Conservation (phyloP, 345 rosid genomes). For the Eucalyptus pauciflora region DNA sequence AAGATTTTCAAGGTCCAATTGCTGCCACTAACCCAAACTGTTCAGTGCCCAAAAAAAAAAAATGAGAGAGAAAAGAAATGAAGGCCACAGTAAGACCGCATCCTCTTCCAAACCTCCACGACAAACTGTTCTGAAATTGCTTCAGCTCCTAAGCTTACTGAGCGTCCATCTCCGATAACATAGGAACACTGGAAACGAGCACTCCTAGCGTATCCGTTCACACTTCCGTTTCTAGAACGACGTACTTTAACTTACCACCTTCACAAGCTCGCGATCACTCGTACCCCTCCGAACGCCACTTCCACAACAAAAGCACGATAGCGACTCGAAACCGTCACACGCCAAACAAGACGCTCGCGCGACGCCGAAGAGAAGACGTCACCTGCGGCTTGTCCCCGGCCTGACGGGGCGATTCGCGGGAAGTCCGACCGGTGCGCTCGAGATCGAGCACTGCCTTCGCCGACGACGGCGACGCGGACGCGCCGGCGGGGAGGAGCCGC, state of each 20-base stretch:
- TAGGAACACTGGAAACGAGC: neutral
- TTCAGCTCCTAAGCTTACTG: neutral
- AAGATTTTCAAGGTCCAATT: neutral
- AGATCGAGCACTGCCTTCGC: slow-evolving; percentile 43
- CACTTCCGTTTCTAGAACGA: neutral
- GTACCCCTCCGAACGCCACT: neutral
- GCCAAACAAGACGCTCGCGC: neutral
- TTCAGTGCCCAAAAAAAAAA: neutral
- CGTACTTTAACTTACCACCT: neutral
- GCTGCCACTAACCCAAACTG: neutral
- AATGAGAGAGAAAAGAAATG: neutral
- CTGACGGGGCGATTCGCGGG: slow-evolving; percentile 3
- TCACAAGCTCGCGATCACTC: neutral
- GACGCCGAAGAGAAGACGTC: neutral
- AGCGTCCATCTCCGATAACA: neutral
- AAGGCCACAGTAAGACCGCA: neutral
- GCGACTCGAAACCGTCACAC: neutral
- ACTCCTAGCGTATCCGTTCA: neutral
- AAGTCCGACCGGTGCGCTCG: slow-evolving; percentile 3
- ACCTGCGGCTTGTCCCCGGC: slow-evolving; percentile 42
- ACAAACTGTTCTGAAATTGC: neutral
- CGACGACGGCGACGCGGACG: neutral
- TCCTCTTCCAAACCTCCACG: neutral
- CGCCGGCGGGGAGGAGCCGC: slow-evolving; percentile 8
- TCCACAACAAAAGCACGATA: neutral